Evolutionary conservation across 2,329 filamentous ascomycete species (phyloP).

Genomic region (Sporothrix euskadiensis): DNA sequence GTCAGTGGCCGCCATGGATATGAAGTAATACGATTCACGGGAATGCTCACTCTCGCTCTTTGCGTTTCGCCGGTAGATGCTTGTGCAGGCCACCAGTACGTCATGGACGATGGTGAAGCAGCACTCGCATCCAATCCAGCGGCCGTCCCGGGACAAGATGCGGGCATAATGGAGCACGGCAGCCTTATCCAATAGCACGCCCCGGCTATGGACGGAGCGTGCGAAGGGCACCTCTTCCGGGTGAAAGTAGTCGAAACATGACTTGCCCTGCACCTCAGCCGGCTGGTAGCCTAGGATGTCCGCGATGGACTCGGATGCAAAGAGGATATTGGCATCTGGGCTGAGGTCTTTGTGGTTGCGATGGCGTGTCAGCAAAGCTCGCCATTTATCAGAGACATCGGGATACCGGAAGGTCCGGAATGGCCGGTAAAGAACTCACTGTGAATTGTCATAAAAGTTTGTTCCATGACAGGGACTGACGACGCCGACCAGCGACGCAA

Average conservation of each 20-base stretch:
- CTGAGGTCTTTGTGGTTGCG: constrained; percentile 60
- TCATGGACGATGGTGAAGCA: constrained; percentile 88
- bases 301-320: constrained; percentile 78
- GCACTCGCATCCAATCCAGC: constrained; percentile 80
- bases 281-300: constrained; percentile 81
- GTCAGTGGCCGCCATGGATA: neutral
- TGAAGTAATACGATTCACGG: neutral
- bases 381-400: neutral
- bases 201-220: constrained; percentile 68
- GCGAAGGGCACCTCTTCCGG: constrained; percentile 77
- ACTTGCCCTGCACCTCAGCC: constrained; percentile 71
- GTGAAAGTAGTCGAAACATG: constrained; percentile 85
- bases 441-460: constrained; percentile 89
- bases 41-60: constrained; percentile 69
- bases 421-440: constrained; percentile 56
- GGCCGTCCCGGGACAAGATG: constrained; percentile 66
- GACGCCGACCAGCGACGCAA: constrained; percentile 12
- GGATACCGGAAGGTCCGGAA: neutral
- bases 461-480: constrained; percentile 59
- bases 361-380: neutral
- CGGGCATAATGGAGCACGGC: constrained; percentile 79
- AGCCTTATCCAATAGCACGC: constrained; percentile 77
- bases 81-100: constrained; percentile 81
- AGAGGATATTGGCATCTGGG: constrained; percentile 74
- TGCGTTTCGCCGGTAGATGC: constrained; percentile 68